Base-by-base conservation (phyloP, 2,329 filamentous ascomycete species). In the Bipolaris sorokiniana region DNA sequence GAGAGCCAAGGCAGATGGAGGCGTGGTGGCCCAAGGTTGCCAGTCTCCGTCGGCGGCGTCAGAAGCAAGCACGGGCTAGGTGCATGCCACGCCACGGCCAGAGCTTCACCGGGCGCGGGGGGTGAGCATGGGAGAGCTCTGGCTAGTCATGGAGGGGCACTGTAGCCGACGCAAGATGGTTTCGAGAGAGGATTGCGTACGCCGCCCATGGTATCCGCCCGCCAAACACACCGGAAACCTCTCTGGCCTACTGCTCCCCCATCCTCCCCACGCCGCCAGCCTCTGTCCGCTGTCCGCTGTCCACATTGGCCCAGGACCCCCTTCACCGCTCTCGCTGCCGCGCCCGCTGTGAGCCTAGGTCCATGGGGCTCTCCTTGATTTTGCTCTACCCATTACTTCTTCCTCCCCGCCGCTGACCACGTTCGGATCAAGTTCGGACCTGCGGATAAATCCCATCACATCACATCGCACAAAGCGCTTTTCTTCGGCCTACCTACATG, bases 31-130 rank as follows among this genome's bases (percentile, higher is more conserved):
- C 28, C 28, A 31, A 31, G 28, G 28, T 31, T 31, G 10, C 28
- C 28, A 31, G 28, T 31, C 28, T 31, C 28, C 28, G 28, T 51
- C 48, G 54, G 58, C 61, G 63, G 60, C 66, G 59, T 47, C 37
- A 42, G 72, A 68, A 71, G 64, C 65, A 72, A 68, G 51, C 56
- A 61, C 63, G 61, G 62, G 59, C 46, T 41, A 46, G 54, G 51
- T 52, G 58, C 58, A 61, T 63, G 59, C 61, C 62, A 58, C 56
- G 41, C 57, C 56, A 55, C 59, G 67, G 67, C 61, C 58, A 64
- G 63, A 72, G 70, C 71, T 73, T 59, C 60, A 45, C 42, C 34
- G 34, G 31, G 51, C 58, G 60, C 56, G 60, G 60, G 51, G 58
- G 50, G 61, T 48, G 11, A 31, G 23, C 23, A 31, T 42, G 42